Conservation (phyloP, 225 moss, liverwort and hornwort species). For the Ulota crispa region DNA sequence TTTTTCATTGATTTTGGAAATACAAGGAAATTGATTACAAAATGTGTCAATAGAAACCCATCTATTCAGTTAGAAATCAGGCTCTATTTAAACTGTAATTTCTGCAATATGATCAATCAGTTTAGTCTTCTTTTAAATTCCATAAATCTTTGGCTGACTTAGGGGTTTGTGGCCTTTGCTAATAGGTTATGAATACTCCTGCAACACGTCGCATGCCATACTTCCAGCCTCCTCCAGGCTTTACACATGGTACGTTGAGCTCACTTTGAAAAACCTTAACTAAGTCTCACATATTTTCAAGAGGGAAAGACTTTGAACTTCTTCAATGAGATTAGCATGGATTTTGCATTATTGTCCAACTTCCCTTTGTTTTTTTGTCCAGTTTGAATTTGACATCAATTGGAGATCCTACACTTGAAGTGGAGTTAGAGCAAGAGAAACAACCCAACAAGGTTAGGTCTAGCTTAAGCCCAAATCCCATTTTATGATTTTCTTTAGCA, state of each 20-base stretch:
- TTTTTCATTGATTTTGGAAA: not conserved
- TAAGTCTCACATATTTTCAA: not conserved
- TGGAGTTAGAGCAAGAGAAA: constrained; percentile 78
- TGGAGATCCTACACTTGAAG: constrained; percentile 64
- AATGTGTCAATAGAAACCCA: no score
- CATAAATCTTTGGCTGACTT: not conserved
- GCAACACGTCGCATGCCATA: constrained; percentile 60
- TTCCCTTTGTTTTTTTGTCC: not conserved
- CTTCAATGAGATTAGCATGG: not conserved
- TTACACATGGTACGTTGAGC: constrained; percentile 55
- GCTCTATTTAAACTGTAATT: not conserved
- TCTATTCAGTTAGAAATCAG: no score
- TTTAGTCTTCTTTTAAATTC: not conserved
- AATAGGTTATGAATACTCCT: constrained; percentile 63
- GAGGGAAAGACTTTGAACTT: not conserved
- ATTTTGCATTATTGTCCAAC: not conserved
- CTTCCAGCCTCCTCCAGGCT: constrained; percentile 54
- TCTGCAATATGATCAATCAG: not conserved
- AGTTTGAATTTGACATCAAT: constrained; percentile 65
- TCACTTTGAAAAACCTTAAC: not conserved
- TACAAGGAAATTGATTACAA: no score
- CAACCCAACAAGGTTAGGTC: constrained; percentile 51
- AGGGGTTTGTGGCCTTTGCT: constrained; percentile 15
- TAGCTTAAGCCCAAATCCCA: not conserved
- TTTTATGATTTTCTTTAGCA: not conserved